Percentiles rank a stretch among this genome's conserved stretches.
Conservation (phyloP, 2,329 filamentous ascomycete species). For the Verruconis gallopava region DNA sequence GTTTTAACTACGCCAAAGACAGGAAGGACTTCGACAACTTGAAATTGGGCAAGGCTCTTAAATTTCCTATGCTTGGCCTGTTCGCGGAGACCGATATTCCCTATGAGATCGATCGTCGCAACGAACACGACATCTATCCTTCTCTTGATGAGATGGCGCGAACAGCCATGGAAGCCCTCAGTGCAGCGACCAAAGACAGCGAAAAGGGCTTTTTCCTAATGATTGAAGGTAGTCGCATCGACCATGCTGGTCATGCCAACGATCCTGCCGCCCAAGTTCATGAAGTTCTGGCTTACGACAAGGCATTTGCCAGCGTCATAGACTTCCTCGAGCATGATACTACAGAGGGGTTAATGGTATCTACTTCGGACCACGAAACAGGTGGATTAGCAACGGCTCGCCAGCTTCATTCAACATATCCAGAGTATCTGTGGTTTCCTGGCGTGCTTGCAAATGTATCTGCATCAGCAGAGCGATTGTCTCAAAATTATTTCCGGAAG, state of each 20-base stretch:
- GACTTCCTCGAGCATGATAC: constrained; percentile 69
- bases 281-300: constrained; percentile 92
- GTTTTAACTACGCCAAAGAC: constrained; percentile 65
- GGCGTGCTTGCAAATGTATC: constrained; percentile 68
- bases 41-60: constrained; percentile 49
- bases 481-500: constrained; percentile 47
- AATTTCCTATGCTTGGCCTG: constrained; percentile 75
- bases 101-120: constrained; percentile 81
- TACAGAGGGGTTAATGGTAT: constrained; percentile 67
- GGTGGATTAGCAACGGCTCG: constrained; percentile 74
- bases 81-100: constrained; percentile 76
- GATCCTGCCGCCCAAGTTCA: constrained; percentile 47
- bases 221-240: constrained; percentile 90
- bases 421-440: constrained; percentile 70
- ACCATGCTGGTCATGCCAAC: constrained; percentile 67
- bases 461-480: constrained; percentile 58
- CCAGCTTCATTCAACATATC: constrained; percentile 51
- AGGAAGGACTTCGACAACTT: constrained; percentile 65
- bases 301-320: constrained; percentile 66
- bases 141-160: constrained; percentile 83
- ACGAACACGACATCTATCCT: constrained; percentile 68
- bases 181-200: constrained; percentile 65
- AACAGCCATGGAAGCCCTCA: constrained; percentile 67
- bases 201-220: constrained; percentile 96
- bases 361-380: constrained; percentile 92